Evolutionary conservation across 306 rosid species (phyloP).

Genomic region (Vigna nakashimae): DNA sequence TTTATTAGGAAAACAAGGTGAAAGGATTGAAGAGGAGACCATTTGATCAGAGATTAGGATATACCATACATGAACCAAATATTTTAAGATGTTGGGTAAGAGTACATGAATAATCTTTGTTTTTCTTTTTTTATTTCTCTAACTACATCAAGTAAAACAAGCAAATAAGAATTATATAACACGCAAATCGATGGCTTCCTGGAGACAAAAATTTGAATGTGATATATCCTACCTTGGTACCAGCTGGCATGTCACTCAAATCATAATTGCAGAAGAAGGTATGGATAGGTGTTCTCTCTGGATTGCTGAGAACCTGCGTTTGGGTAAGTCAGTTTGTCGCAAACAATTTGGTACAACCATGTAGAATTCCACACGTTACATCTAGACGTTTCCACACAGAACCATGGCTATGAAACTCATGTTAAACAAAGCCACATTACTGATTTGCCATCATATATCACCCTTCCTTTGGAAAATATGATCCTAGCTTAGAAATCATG

Average conservation of each 20-base stretch:
- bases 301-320: constrained; percentile 92
- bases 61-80: background rate
- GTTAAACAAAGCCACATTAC: constrained; percentile 15
- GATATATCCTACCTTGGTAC: constrained; percentile 72
- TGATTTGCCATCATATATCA: background rate
- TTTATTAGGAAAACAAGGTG: background rate
- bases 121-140: background rate
- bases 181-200: constrained; percentile 20
- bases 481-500: background rate
- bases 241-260: constrained; percentile 91
- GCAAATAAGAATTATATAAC: background rate
- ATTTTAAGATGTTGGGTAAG: background rate
- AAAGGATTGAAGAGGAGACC: background rate
- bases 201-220: constrained; percentile 33
- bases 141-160: constrained; percentile 7
- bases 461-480: background rate
- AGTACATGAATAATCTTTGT: background rate
- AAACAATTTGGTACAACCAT: constrained; percentile 33
- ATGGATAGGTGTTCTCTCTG: constrained; percentile 90
- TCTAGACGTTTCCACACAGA: constrained; percentile 7
- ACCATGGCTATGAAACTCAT: constrained; percentile 11
- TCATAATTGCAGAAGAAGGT: constrained; percentile 87
- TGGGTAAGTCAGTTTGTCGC: constrained; percentile 32
- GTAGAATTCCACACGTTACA: constrained; percentile 9
- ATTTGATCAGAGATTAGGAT: background rate